Conservation (phyloP, 257 asterid species). For the Scutellaria baicalensis region DNA sequence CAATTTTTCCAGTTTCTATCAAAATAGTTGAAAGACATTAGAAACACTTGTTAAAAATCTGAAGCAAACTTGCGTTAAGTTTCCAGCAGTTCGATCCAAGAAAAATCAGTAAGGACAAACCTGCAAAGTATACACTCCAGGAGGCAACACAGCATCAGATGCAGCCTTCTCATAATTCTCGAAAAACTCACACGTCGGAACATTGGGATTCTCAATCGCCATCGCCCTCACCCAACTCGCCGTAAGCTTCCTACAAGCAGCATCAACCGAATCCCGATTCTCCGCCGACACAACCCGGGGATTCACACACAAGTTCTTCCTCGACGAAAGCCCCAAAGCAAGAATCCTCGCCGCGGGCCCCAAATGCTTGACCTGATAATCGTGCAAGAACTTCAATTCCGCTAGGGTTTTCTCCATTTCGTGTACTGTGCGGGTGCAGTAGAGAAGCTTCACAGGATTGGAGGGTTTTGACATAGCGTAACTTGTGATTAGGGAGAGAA, state of each 20-base stretch:
- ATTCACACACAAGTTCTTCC: constrained; percentile 92
- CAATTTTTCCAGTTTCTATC: not conserved
- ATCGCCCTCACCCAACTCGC: constrained; percentile 88
- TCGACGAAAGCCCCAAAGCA: constrained; percentile 83
- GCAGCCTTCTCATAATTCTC: constrained; percentile 79
- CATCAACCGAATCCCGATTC: constrained; percentile 95
- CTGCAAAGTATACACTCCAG: constrained; percentile 97
- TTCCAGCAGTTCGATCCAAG: constrained; percentile 5
- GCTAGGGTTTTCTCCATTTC: constrained; percentile 99
- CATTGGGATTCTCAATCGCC: constrained; percentile 65
- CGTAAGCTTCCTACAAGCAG: constrained; percentile 88
- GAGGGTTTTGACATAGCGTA: constrained; percentile 71
- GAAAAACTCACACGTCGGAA: constrained; percentile 68
- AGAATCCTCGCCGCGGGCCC: constrained; percentile 64
- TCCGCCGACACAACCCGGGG: constrained; percentile 78
- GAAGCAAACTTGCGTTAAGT: not conserved
- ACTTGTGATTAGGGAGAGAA: constrained; percentile 87
- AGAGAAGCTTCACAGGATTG: constrained; percentile 61
- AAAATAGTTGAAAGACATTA: too few relatives aligned
- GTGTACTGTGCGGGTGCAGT: constrained; percentile 96
- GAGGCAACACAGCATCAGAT: constrained; percentile 76
- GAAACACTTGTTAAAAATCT: too few relatives aligned
- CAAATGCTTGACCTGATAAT: constrained; percentile 62
- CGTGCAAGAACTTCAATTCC: constrained; percentile 67
- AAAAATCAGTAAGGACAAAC: constrained; percentile 21